These are phyloP conservation scores for Sedum album DNA, from an alignment of 164 flowering plant species.

Conservation along the genomic window DNA sequence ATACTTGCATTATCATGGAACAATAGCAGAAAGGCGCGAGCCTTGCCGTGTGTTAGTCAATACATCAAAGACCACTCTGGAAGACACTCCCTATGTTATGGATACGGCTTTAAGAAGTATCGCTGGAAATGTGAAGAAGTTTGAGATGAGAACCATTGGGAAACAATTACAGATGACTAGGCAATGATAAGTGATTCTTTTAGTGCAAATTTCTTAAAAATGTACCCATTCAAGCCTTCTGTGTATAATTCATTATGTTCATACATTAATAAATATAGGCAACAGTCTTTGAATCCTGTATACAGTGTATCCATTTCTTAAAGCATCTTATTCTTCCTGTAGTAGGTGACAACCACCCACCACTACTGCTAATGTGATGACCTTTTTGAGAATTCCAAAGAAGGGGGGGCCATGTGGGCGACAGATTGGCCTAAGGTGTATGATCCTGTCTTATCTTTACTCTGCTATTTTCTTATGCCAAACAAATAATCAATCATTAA, in stretches of 20 bases:
- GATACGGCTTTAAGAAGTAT: constrained; percentile 43
- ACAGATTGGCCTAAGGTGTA: background rate
- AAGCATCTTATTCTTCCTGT: background rate
- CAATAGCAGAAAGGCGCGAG: constrained; percentile 56
- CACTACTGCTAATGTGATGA: background rate
- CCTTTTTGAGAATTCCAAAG: background rate
- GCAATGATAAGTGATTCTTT: constrained; percentile 26
- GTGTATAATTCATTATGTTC: background rate
- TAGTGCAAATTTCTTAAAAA: background rate
- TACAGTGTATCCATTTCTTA: background rate
- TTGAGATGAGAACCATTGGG: constrained; percentile 58
- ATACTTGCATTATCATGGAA: constrained; percentile 89
- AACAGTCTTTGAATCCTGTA: background rate
- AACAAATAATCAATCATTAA: background rate
- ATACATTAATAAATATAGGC: background rate
- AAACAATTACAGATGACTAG: constrained; percentile 31
- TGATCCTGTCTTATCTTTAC: background rate
- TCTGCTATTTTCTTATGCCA: background rate
- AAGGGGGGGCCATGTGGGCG: constrained; percentile 2
- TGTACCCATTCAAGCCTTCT: background rate
- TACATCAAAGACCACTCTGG: constrained; percentile 23
- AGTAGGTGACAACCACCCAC: background rate
- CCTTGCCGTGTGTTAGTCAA: constrained; percentile 53
- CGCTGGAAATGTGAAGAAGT: constrained; percentile 40
- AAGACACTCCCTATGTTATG: constrained; percentile 40